Base-by-base conservation (phyloP, 805 yeast species). In the Yamadazyma tumulicola region DNA sequence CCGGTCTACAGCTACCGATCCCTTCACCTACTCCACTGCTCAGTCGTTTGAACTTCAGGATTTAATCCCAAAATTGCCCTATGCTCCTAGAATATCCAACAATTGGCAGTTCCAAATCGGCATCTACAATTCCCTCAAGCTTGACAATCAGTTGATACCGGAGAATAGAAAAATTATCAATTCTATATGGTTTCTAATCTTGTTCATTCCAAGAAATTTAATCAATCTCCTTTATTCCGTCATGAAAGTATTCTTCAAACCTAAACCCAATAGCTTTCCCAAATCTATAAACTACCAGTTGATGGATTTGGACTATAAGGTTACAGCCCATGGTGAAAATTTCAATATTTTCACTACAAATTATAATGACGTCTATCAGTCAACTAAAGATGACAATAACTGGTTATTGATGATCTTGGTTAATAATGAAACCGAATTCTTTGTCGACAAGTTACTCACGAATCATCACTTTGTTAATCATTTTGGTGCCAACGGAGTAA, bases 31-130 rank as follows among this genome's bases (percentile, higher is more conserved):
- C 11, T 19, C 26, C 5, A 29, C 27, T 13, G 14, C 21, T 8
- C 24, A 23, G 18, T 36, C 44, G 9, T 28, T 38, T 11, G 39
- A 39, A 29, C 12, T 36, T n/a, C 28, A 34, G 19, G 48, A 44
- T 30, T 29, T 59, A n/a, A 32, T 64, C 17, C 70, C 72, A 1
- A 51, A 52, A 39, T 47, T 67, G 13, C 69, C 71, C 6, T 59
- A 55, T 35, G 72, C 73, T 2, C 66, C 69, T 7, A 47, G 50
- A 25, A 61, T 67, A 21, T 44, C 64, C 16, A 59, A 57, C 42
- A 52, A 55, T 18, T 67, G 73, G 73, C 67, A 61, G 34, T 53
- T 65, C 32, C 71, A 66, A 22, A 46, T 67, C n/a, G 72, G 71
- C 1, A 53, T 65, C 5, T 57, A 64, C 38, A 42, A 56, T 6